phyloP scores from a whole-genome alignment of 176 grass and related monocot genomes.

The Urochloa ruziziensis region DNA sequence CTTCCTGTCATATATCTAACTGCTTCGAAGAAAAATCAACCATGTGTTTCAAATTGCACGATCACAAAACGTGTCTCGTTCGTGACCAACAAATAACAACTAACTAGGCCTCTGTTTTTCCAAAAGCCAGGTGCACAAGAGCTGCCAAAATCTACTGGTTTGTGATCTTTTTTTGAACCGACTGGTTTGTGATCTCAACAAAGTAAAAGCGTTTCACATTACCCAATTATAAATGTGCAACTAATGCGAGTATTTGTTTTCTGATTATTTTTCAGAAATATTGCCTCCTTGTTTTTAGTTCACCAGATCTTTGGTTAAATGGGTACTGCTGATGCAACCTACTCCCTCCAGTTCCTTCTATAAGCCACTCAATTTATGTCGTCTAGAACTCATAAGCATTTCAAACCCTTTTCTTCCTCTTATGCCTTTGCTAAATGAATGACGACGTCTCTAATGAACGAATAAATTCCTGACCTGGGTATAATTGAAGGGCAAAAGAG shows the following conservation, averaged over 20 bases:
- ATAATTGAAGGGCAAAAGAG: not conserved
- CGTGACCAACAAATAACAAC: not conserved
- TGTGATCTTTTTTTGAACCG: too few relatives aligned
- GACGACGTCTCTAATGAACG: not conserved
- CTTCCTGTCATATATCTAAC: not conserved
- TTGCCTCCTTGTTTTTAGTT: not conserved
- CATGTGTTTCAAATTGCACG: not conserved
- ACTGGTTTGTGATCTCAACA: not conserved
- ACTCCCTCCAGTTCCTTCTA: not conserved
- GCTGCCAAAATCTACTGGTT: not conserved
- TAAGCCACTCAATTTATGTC: not conserved
- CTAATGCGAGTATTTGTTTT: not conserved
- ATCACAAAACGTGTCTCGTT: not conserved
- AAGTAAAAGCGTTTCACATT: not conserved
- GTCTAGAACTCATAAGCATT: not conserved
- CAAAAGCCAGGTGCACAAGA: not conserved
- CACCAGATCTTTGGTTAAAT: conserved; percentile 6
- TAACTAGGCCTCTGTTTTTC: not conserved
- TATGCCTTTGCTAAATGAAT: not conserved
- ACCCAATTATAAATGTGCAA: not conserved
- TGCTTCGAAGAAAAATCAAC: not conserved
- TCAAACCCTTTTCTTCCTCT: not conserved
- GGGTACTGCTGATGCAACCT: not conserved
- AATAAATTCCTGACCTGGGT: not conserved
- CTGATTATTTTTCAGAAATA: not conserved